phyloP scores from a whole-genome alignment of 345 rosid species.

The Eutrema japonicum region DNA sequence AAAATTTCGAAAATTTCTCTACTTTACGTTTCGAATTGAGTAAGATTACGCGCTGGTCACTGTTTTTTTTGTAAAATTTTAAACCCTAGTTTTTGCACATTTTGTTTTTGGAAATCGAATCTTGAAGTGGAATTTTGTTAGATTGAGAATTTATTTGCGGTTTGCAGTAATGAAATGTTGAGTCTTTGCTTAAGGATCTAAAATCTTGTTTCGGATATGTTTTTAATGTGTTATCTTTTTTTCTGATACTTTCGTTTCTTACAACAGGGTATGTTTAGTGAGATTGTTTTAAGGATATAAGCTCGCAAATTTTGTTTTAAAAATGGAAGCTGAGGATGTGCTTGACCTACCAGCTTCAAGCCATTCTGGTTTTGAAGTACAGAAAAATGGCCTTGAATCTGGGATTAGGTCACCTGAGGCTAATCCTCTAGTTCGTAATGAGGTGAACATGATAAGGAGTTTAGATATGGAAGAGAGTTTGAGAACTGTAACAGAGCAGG shows the following conservation, averaged over 20 bases:
- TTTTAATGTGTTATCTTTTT: neutral
- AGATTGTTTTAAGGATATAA: slow-evolving; percentile 23
- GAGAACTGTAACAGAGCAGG: slow-evolving; percentile 48
- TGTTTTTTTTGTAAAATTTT: neutral
- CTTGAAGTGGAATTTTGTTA: neutral
- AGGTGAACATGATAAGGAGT: slow-evolving; percentile 21
- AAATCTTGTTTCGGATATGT: neutral
- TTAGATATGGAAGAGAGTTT: slow-evolving; percentile 35
- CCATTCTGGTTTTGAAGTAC: slow-evolving; percentile 42
- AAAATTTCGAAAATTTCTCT: neutral
- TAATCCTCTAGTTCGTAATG: slow-evolving; percentile 33
- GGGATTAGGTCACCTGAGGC: slow-evolving; percentile 49
- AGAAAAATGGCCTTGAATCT: slow-evolving; percentile 44
- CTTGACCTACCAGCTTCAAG: slow-evolving; percentile 42
- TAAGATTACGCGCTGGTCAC: neutral
- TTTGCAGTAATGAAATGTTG: neutral
- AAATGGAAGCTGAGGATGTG: slow-evolving; percentile 58
- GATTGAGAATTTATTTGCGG: neutral
- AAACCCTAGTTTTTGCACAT: slow-evolving; percentile 26
- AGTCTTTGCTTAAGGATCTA: neutral
- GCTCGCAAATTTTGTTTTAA: slow-evolving; percentile 1
- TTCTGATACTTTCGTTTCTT: slow-evolving; percentile 9
- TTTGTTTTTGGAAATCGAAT: neutral
- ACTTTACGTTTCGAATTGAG: slow-evolving; percentile 3
- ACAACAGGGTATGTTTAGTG: slow-evolving; percentile 37